Evolutionary conservation across 768 basidiomycete genomes (phyloP).

Genomic region (Naematelia encephala): DNA sequence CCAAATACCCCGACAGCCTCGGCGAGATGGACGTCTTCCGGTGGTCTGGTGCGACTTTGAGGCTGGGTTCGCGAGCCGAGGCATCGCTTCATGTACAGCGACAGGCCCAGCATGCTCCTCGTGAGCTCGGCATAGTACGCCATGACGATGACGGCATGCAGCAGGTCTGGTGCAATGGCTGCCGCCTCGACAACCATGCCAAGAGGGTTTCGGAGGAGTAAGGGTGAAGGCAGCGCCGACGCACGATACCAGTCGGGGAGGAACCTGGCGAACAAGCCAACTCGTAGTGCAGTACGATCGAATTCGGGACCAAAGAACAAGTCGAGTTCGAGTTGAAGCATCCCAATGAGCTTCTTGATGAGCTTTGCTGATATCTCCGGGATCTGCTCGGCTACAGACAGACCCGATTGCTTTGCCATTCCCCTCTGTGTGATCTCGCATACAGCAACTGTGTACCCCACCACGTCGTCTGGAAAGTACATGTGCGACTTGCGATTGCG

Average conservation of each 20-base stretch:
- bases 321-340: constrained; percentile 54
- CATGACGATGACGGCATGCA: constrained; percentile 81
- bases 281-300: constrained; percentile 41
- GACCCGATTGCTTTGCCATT: constrained; percentile 52
- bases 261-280: constrained; percentile 73
- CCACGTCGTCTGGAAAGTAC: constrained; percentile 85
- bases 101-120: constrained; percentile 74
- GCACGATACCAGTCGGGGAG: constrained; percentile 89
- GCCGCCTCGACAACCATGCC: constrained; percentile 85
- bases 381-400: constrained; percentile 66
- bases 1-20: constrained; percentile 73
- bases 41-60: constrained; percentile 15
- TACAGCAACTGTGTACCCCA: constrained; percentile 79
- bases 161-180: constrained; percentile 80
- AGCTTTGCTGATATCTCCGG: constrained; percentile 74
- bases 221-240: constrained; percentile 75
- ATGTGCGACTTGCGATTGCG: constrained; percentile 76
- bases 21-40: constrained; percentile 55
- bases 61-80: constrained; percentile 8
- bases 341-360: constrained; percentile 70
- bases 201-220: constrained; percentile 85
- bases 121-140: constrained; percentile 87
- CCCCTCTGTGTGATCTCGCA: constrained; percentile 81
- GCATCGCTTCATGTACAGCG: constrained; percentile 34
- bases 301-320: constrained; percentile 35